Base-by-base conservation (phyloP, 306 rosid genomes). In the Cicer judaicum region DNA sequence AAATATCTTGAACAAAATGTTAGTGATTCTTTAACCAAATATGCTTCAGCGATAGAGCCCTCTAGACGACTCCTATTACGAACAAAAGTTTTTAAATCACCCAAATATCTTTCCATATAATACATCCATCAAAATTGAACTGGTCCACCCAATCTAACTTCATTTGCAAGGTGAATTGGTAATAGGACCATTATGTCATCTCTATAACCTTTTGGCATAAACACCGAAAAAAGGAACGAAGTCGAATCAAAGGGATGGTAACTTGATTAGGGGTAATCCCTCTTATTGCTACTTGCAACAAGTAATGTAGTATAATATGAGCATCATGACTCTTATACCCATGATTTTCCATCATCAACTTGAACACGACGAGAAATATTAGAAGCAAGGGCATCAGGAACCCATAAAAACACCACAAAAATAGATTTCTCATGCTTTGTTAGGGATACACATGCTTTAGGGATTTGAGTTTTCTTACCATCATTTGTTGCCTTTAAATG, bases 131-230 rank as follows among this genome's bases (percentile, higher is more conserved):
- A 1, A 18, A 18, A 18, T 18, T 18, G 1, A 18, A 18, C 19
- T 1, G 1, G 19, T 18, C 19, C 19, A 18, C 1, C 1, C 19
- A 18, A 18, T 18, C 19, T 18, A 18, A 18, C 1, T 18, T 18
- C 11, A 53, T 53, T 53, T 53, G 60, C 60, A 16, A 53, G 29
- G 60, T 53, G 60, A 53, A 53, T 53, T 14, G 11, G 29, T 53
- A 16, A 7, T 34, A 16, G 8, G 2, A 19, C 24, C 24, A 21
- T 21, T 21, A 21, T 21, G 24, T 21, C 24, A 2, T 8, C 18
- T 53, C 60, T 1, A 53, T 6, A 18, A 53, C 60, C 60, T 53
- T 53, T 53, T 53, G 60, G 15, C 24, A 53, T 53, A 53, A 53
- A 15, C 24, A 53, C 24, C 2, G 24, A 7, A 53, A 53, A 8